phyloP scores from a whole-genome alignment of 1,284 basidiomycete genomes.

The Pascua guehoae region DNA sequence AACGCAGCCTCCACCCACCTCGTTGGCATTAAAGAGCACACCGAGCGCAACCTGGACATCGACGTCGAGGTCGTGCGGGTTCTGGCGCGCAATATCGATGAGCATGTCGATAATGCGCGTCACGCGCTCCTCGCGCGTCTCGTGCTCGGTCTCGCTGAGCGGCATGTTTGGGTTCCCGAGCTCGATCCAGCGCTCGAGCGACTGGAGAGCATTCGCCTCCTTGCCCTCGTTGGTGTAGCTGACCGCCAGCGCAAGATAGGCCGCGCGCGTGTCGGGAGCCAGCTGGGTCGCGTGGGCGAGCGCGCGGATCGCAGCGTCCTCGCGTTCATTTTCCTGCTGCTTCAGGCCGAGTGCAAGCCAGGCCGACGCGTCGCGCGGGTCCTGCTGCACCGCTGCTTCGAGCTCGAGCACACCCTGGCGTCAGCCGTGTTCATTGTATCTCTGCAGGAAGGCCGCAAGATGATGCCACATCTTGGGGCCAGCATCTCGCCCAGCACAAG shows the following conservation, averaged over 20 bases:
- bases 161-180: slow-evolving; percentile 23
- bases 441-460: too few relatives aligned
- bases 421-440: slow-evolving; percentile 19
- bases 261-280: slow-evolving; percentile 68
- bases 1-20: slow-evolving; percentile 55
- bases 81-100: slow-evolving; percentile 48
- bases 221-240: slow-evolving; percentile 90
- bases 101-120: slow-evolving; percentile 40
- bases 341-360: slow-evolving; percentile 95
- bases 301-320: slow-evolving; percentile 83
- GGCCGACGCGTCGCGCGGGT: slow-evolving; percentile 65
- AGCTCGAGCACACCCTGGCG: slow-evolving; percentile 76
- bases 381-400: slow-evolving; percentile 81
- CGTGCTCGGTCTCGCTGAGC: slow-evolving; percentile 7
- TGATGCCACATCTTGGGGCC: too few relatives aligned
- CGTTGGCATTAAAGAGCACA: slow-evolving; percentile 85
- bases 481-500: too few relatives aligned
- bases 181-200: slow-evolving; percentile 77
- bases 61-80: slow-evolving; percentile 67
- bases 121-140: slow-evolving; percentile 23
- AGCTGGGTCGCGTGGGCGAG: slow-evolving; percentile 76
- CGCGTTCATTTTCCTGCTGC: slow-evolving; percentile 97
- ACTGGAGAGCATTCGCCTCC: slow-evolving; percentile 65
- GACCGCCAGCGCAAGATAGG: slow-evolving; percentile 88
- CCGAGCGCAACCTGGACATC: slow-evolving; percentile 95